These are phyloP conservation scores for Hyphodiscus sp. DNA, from an alignment of 2,329 filamentous ascomycete species.

Conservation along the genomic window DNA sequence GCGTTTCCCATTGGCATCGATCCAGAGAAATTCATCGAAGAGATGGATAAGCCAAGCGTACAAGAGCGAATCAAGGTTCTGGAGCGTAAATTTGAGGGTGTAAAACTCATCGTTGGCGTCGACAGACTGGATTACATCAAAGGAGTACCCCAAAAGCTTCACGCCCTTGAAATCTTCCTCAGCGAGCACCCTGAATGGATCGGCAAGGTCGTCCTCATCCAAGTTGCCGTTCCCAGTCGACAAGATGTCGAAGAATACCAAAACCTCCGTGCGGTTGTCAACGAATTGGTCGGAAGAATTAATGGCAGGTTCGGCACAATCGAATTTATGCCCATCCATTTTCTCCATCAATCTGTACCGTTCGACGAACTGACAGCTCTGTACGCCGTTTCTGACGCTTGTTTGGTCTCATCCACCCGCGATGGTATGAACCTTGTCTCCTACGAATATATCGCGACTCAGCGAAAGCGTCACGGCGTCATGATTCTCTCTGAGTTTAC, in stretches of 20 bases:
- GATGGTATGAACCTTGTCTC: slow-evolving; percentile 99
- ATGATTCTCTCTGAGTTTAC: slow-evolving; percentile 97
- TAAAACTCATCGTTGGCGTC: slow-evolving; percentile 94
- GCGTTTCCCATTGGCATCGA: slow-evolving; percentile 98
- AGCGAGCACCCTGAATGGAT: slow-evolving; percentile 98
- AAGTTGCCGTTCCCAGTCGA: slow-evolving; percentile 89
- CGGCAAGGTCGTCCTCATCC: slow-evolving; percentile 91
- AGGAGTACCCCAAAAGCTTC: slow-evolving; percentile 93
- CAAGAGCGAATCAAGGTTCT: slow-evolving; percentile 80
- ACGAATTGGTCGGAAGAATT: slow-evolving; percentile 93
- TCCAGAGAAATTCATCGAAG: slow-evolving; percentile 91
- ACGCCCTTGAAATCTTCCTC: slow-evolving; percentile 92
- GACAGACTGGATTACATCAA: slow-evolving; percentile 99
- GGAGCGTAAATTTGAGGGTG: slow-evolving; percentile 86
- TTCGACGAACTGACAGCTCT: slow-evolving; percentile 94
- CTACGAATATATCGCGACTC: slow-evolving; percentile 95
- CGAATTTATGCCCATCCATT: slow-evolving; percentile 98
- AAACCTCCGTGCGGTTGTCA: slow-evolving; percentile 89
- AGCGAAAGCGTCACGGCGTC: slow-evolving; percentile 82
- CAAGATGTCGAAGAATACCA: slow-evolving; percentile 98
- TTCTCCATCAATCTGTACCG: slow-evolving; percentile 90
- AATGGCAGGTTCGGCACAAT: slow-evolving; percentile 96
- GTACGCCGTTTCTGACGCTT: slow-evolving; percentile 87
- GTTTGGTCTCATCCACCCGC: slow-evolving; percentile 88
- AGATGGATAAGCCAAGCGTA: slow-evolving; percentile 76